Evolutionary conservation across 2,329 filamentous ascomycete genomes (phyloP).

Genomic region (Ceratocystis eucalypticola): DNA sequence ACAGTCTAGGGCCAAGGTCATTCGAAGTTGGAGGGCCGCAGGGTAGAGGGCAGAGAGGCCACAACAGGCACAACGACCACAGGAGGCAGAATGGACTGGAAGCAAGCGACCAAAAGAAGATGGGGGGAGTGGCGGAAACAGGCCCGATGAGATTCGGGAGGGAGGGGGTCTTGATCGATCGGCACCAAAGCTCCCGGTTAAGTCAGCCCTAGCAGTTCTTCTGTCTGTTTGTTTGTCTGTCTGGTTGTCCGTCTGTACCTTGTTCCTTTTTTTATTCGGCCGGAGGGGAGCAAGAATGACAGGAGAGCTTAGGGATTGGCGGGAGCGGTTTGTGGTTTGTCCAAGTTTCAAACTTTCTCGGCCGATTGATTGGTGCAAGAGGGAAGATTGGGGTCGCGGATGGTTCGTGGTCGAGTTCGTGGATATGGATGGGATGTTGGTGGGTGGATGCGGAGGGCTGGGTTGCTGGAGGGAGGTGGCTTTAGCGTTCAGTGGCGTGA

Average conservation of each 20-base stretch:
- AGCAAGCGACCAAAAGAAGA: neutral
- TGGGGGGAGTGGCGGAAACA: neutral
- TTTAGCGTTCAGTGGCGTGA: constrained; percentile 7
- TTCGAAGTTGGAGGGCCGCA: neutral
- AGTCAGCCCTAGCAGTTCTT: neutral
- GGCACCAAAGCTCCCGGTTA: constrained; percentile 5
- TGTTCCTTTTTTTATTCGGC: neutral
- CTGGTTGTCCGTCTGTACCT: neutral
- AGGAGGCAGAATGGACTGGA: neutral
- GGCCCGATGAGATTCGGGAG: neutral
- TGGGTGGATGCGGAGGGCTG: neutral
- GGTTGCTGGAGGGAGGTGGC: constrained; percentile 6
- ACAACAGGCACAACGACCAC: neutral
- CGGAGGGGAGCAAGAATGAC: neutral
- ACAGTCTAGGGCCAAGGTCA: neutral
- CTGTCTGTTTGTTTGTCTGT: too few relatives aligned
- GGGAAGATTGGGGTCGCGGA: constrained; percentile 3
- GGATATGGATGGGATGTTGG: neutral
- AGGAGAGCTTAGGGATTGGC: neutral
- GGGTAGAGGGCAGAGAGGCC: neutral
- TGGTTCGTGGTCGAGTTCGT: neutral
- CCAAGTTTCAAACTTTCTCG: constrained; percentile 10
- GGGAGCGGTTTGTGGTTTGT: neutral
- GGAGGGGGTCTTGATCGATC: neutral
- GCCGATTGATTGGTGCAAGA: constrained; percentile 9